phyloP scores from a whole-genome alignment of 306 rosid genomes.

The Quercus aquifolioides region DNA sequence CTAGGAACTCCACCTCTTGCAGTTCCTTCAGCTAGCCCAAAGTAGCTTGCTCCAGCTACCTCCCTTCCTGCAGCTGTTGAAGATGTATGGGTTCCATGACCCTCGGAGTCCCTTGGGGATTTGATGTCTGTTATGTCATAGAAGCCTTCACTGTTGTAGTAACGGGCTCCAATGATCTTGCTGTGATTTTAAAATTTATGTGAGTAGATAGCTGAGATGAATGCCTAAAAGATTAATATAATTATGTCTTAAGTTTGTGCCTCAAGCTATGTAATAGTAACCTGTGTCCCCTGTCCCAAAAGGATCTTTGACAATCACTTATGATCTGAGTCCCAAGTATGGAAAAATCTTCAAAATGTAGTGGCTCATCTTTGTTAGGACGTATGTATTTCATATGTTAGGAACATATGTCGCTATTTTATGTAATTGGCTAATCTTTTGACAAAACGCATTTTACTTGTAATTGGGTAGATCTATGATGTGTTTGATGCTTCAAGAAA shows the following conservation, averaged over 20 bases:
- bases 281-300: neutral
- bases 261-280: neutral
- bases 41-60: constrained; percentile 22
- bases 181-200: constrained; percentile 3
- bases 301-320: neutral
- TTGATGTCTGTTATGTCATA: constrained; percentile 18
- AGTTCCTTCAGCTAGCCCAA: constrained; percentile 30
- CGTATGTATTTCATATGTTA: no score
- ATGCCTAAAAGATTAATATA: neutral
- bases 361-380: neutral
- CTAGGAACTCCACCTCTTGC: constrained; percentile 30
- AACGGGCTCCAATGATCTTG: constrained; percentile 34
- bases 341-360: neutral
- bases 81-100: constrained; percentile 34
- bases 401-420: no score
- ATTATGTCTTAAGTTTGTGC: neutral
- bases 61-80: constrained; percentile 35
- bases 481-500: no score
- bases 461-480: no score
- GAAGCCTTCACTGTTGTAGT: neutral
- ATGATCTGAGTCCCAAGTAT: neutral
- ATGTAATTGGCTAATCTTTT: no score
- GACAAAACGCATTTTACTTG: no score
- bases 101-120: constrained; percentile 31
- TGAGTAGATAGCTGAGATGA: neutral